Base-by-base conservation (phyloP, 1,284 basidiomycete species). In the Melanopsichium pennsylvanicum region DNA sequence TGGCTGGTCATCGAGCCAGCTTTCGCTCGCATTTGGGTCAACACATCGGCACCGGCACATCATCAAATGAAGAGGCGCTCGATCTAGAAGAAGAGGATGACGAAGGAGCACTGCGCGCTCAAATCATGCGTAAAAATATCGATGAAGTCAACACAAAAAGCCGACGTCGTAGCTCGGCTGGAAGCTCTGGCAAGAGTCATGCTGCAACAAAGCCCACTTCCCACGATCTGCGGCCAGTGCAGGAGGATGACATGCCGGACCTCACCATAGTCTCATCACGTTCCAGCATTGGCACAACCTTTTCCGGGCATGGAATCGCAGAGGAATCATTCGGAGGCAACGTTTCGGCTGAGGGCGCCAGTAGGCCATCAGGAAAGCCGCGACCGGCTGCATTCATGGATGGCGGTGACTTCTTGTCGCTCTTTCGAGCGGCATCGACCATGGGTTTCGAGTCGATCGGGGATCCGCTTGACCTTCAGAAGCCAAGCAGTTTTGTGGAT, bases 71-170 rank as follows among this genome's bases (percentile, higher is more conserved):
- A 22, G 72, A 74, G 21, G 72, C 72, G 5, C 33, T 74, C 18
- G 72, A 74, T 21, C 38, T 59, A 7, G 67, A 49, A 2, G 72
- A 74, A 13, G 69, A 74, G 2, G 70, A 72, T 13, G 61, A 68
- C 25, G 64, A 68, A 1, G 51, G 23, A 7, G 51, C 23, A 6
- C 5, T 40, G 21, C 55, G 51, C 10, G 55, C 50, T 43, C 41
- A 36, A 10, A 54, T 57, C 38, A 50, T 52, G 46, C 57, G 46
- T 4, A 40, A 38, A 16, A 19, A 32, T n/a, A 19, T 34, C 33
- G 21, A 42, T 10, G 33, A 23, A 12, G 19, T 10, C 19, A 27
- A n/a, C 7, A 4, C 25, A 12, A 36, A 33, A 5, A 18, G 26
- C 19, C 52, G 67, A 4, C 56, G 67, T 26, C 43, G 61, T 5